phyloP scores from a whole-genome alignment of 2,329 filamentous ascomycete species.

The Pestalotiopsis sp. region DNA sequence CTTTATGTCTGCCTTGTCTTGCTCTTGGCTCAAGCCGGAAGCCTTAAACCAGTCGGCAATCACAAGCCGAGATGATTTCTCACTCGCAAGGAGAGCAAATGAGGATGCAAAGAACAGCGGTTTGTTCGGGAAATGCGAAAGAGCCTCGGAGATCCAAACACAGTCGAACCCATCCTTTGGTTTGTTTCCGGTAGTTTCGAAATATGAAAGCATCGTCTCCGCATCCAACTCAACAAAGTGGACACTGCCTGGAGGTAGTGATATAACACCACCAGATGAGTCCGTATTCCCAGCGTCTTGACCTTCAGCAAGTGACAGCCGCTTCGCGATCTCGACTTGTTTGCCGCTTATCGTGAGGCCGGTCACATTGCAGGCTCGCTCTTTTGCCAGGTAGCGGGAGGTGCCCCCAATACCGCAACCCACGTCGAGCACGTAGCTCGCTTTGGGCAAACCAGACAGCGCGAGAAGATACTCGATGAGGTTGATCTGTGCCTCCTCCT shows the following conservation, averaged over 20 bases:
- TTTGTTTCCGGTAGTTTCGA: constrained; percentile 37
- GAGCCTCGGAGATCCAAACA: constrained; percentile 65
- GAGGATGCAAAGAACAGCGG: constrained; percentile 60
- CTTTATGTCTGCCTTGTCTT: constrained; percentile 54
- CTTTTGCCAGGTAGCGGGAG: constrained; percentile 55
- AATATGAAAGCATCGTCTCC: constrained; percentile 61
- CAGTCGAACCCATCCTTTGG: constrained; percentile 46
- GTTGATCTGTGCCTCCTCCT: constrained; percentile 60
- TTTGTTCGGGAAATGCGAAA: constrained; percentile 64
- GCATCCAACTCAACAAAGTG: constrained; percentile 63
- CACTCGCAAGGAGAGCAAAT: constrained; percentile 46
- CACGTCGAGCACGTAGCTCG: constrained; percentile 56
- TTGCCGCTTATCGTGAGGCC: constrained; percentile 63
- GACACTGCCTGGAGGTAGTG: constrained; percentile 36
- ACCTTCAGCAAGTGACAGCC: constrained; percentile 44
- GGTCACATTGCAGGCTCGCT: constrained; percentile 55
- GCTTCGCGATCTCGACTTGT: constrained; percentile 61
- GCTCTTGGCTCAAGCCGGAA: constrained; percentile 43
- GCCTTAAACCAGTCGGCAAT: constrained; percentile 66
- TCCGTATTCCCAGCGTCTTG: neutral
- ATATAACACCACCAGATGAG: constrained; percentile 10
- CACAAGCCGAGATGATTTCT: constrained; percentile 52
- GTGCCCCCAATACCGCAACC: constrained; percentile 66
- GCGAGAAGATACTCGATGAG: constrained; percentile 59
- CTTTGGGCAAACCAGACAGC: constrained; percentile 40